Base-by-base conservation (phyloP, 352 stramenopile species). In the Phytophthora multivora region DNA sequence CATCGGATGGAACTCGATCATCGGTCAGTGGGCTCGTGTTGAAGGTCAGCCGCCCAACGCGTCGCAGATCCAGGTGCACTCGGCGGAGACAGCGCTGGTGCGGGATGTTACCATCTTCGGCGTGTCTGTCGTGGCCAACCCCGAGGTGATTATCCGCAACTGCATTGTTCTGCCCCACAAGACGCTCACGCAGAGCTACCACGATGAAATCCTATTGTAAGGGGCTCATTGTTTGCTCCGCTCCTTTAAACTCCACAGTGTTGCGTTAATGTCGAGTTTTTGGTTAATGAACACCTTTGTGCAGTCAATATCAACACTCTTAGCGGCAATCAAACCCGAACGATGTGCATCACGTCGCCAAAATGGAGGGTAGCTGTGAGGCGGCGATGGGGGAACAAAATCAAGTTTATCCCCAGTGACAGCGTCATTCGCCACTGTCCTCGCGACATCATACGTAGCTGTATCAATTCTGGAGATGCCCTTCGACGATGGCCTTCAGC, bases 41-140 rank as follows among this genome's bases (percentile, higher is more conserved):
- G 86, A 96, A 70, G 86, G 88, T 4, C 83, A 96, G 53, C 81
- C 86, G 35, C 88, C 86, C 3, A 94, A 93, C 49, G 84, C 81
- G 3, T 86, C 82, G 40, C 79, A 87, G 45, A 89, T 91, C 55
- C 79, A 79, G 26, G 73, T 85, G 43, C 74, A 86, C 41, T 87
- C 80, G 25, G 81, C 79, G 12, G 86, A 94, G 66, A 88, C 76
- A 11, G 66, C 73, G 31, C 73, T 95, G n/a, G 85, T 93, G 26
- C 87, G 88, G n/a, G 88, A 95, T 51, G 84, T 96, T 16, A 95
- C 88, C 19, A 95, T 96, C 62, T 94, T 95, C 57, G 88, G 86
- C 41, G 84, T 93, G 30, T 93, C 88, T 16, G 88, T 96, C n/a
- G 75, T 95, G 30, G 86, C 85, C 2, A 93, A 89, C 55, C 87